Evolutionary conservation across 1,139 yeast genomes (phyloP).

Genomic region (Komagataea norvegica): DNA sequence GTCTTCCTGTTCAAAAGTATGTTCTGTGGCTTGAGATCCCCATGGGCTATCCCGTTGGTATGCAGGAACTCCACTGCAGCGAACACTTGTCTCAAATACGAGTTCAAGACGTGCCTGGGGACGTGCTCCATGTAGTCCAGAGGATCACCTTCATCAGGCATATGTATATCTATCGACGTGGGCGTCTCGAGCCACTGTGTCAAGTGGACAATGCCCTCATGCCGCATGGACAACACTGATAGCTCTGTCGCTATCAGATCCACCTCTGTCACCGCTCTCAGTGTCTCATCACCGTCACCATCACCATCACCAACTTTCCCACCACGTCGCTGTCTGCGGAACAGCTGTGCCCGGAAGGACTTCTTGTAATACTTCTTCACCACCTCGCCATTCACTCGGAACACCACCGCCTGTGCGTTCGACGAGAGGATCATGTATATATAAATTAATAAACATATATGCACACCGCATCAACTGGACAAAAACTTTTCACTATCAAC

Average conservation of each 20-base stretch:
- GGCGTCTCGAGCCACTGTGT: conserved; percentile 2
- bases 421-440: neutral
- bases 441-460: neutral
- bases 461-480: neutral
- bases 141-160: conserved; percentile 9
- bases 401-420: conserved; percentile 1
- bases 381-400: neutral
- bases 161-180: conserved; percentile 7
- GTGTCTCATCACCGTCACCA: too few species aligned
- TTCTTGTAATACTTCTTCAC: conserved; percentile 12
- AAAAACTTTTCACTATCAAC: neutral
- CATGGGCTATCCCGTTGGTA: conserved; percentile 8
- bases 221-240: neutral
- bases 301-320: too few species aligned
- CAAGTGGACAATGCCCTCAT: conserved; percentile 4
- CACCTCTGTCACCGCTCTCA: neutral
- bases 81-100: conserved; percentile 23
- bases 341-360: conserved; percentile 6
- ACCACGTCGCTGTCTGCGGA: conserved; percentile 1
- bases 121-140: neutral
- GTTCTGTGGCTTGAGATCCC: conserved; percentile 17
- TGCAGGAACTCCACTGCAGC: conserved; percentile 10
- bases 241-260: conserved; percentile 10
- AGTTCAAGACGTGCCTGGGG: neutral
- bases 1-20: conserved; percentile 2